These are phyloP conservation scores for Aspergillus avenaceus DNA, from an alignment of 495 filamentous ascomycete genomes.

Conservation along the genomic window DNA sequence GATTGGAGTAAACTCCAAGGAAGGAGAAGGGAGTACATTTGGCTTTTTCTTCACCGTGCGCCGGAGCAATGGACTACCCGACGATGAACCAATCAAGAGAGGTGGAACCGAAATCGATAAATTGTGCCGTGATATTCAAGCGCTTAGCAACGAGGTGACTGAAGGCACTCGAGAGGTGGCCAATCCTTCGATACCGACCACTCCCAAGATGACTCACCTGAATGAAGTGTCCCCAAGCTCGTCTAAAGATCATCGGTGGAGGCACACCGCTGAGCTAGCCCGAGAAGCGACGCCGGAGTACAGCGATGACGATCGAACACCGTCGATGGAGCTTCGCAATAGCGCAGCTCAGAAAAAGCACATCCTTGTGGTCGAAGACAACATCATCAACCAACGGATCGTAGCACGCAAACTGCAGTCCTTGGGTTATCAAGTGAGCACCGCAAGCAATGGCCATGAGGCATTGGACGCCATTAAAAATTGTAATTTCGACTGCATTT, in stretches of 20 bases:
- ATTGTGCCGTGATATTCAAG: slow-evolving; percentile 18
- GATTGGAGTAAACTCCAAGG: slow-evolving; percentile 70
- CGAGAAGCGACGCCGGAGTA: not conserved
- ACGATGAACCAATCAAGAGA: slow-evolving; percentile 19
- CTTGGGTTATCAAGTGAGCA: slow-evolving; percentile 58
- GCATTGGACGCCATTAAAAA: slow-evolving; percentile 51
- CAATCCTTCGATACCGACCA: slow-evolving; percentile 5
- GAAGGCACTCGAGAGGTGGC: slow-evolving; percentile 2
- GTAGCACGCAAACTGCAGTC: slow-evolving; percentile 59
- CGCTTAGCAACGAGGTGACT: slow-evolving; percentile 14
- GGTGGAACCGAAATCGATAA: slow-evolving; percentile 13
- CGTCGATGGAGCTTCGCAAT: not conserved
- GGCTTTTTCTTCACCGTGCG: slow-evolving; percentile 74
- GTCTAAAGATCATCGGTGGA: not conserved
- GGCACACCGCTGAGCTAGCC: slow-evolving; percentile 4
- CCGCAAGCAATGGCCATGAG: slow-evolving; percentile 73
- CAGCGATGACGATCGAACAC: not conserved
- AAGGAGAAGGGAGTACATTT: slow-evolving; percentile 75
- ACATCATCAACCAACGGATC: slow-evolving; percentile 70
- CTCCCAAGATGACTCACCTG: slow-evolving; percentile 1
- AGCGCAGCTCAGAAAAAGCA: slow-evolving; percentile 11
- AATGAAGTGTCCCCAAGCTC: slow-evolving; percentile 2
- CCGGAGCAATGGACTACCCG: slow-evolving; percentile 24
- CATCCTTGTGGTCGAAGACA: slow-evolving; percentile 80
- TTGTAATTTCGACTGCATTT: slow-evolving; percentile 49